Percentiles rank a stretch among this genome's conserved stretches.
Evolutionary conservation across 352 stramenopile species (phyloP).

Genomic region (Phytopythium aichiense): DNA sequence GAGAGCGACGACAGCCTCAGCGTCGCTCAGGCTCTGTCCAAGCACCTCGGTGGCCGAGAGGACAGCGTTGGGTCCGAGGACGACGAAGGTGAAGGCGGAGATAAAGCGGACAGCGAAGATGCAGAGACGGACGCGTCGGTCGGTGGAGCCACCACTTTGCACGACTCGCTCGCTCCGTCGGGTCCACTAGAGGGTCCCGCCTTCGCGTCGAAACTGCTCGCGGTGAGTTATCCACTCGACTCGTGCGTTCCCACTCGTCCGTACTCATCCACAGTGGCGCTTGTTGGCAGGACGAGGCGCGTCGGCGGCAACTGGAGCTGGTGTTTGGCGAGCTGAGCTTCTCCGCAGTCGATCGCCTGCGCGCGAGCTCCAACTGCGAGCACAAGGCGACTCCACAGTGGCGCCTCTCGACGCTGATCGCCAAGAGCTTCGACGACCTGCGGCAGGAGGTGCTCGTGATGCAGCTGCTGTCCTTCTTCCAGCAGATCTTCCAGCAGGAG

Average conservation of each 20-base stretch:
- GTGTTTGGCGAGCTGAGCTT: slow-evolving; percentile 74
- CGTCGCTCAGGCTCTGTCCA: slow-evolving; percentile 64
- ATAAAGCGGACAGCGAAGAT: slow-evolving; percentile 5
- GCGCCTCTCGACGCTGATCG: slow-evolving; percentile 85
- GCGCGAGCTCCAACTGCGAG: slow-evolving; percentile 7
- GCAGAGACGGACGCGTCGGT: neutral
- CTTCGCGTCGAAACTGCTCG: slow-evolving; percentile 24
- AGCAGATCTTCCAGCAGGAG: slow-evolving; percentile 92
- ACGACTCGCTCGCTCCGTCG: slow-evolving; percentile 2
- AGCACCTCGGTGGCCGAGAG: slow-evolving; percentile 49
- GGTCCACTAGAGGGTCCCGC: slow-evolving; percentile 8
- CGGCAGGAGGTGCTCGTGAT: slow-evolving; percentile 97
- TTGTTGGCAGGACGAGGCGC: slow-evolving; percentile 25
- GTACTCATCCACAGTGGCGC: neutral
- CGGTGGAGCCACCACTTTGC: neutral
- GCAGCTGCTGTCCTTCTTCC: slow-evolving; percentile 95
- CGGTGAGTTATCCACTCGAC: slow-evolving; percentile 8
- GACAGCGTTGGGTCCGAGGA: slow-evolving; percentile 1
- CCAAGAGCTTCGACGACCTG: slow-evolving; percentile 97
- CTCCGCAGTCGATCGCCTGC: slow-evolving; percentile 38
- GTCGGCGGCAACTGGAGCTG: slow-evolving; percentile 46
- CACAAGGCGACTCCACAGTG: slow-evolving; percentile 21
- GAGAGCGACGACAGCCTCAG: slow-evolving; percentile 38
- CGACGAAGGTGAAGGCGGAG: slow-evolving; percentile 2
- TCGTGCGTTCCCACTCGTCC: neutral